Evolutionary conservation across 2,329 filamentous ascomycete genomes (phyloP).

Genomic region (Epichloe baconii): DNA sequence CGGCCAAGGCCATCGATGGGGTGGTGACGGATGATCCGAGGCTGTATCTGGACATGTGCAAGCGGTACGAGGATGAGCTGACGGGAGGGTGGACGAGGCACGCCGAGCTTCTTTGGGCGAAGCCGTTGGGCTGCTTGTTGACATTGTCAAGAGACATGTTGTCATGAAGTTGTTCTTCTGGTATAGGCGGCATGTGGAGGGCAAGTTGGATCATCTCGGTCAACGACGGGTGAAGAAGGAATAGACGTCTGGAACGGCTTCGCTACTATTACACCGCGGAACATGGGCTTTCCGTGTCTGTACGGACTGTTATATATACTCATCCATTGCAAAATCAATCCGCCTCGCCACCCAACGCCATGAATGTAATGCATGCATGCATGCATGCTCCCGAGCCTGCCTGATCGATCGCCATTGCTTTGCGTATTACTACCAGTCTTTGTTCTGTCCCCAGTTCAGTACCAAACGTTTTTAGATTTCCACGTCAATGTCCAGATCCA

Average conservation of each 20-base stretch:
- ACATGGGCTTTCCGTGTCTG: too few relatives aligned
- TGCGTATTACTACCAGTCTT: neutral
- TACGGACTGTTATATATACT: too few relatives aligned
- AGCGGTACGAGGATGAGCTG: conserved; percentile 21
- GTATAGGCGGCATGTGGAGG: conserved; percentile 13
- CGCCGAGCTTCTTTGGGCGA: conserved; percentile 6
- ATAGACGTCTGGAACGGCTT: neutral
- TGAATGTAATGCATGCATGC: too few relatives aligned
- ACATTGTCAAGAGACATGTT: conserved; percentile 10
- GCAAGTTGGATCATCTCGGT: conserved; percentile 16
- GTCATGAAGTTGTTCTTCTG: conserved; percentile 13
- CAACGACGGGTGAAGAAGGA: conserved; percentile 8
- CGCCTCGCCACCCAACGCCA: too few relatives aligned
- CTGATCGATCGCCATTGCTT: neutral
- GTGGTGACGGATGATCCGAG: conserved; percentile 77
- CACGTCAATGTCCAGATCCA: conserved; percentile 88
- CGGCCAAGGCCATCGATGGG: conserved; percentile 45
- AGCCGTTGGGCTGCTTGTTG: conserved; percentile 8
- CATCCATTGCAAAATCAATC: too few relatives aligned
- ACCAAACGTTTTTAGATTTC: conserved; percentile 45
- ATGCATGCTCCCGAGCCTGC: too few relatives aligned
- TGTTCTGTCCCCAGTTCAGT: too few relatives aligned
- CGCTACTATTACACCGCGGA: too few relatives aligned
- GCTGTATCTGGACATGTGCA: conserved; percentile 49
- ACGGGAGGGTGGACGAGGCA: neutral